Conservation (phyloP, 2,329 filamentous ascomycete genomes). For the Sporothrix variecibatus region DNA sequence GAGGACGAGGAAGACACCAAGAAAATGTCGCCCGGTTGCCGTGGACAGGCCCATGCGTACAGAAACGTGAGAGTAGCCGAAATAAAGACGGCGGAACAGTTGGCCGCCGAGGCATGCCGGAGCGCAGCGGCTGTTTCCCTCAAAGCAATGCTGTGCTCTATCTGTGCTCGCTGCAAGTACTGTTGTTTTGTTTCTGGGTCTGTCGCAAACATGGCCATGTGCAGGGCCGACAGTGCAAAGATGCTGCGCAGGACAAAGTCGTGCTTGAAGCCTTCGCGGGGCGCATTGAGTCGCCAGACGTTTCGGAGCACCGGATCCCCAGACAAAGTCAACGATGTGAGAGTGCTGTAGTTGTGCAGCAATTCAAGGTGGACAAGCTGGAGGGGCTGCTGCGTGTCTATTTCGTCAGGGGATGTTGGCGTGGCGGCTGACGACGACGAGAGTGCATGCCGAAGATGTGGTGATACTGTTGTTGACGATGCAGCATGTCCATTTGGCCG, state of each 20-base stretch:
- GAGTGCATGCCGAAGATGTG: background rate
- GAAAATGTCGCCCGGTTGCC: conserved; percentile 7
- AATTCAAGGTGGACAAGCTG: conserved; percentile 48
- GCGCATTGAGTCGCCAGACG: conserved; percentile 51
- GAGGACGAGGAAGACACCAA: background rate
- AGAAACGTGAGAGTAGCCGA: conserved; percentile 17
- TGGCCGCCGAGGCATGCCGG: background rate
- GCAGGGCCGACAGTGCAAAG: conserved; percentile 52
- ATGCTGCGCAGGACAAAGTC: conserved; percentile 53
- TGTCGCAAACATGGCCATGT: conserved; percentile 43
- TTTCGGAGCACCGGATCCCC: conserved; percentile 44
- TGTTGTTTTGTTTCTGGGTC: conserved; percentile 39
- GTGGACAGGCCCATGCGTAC: conserved; percentile 6
- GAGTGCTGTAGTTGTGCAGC: conserved; percentile 54
- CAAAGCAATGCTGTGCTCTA: conserved; percentile 32
- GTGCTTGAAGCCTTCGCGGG: conserved; percentile 49
- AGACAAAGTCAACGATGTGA: conserved; percentile 51
- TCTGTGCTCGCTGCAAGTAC: background rate
- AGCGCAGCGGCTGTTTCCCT: background rate
- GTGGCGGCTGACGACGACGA: background rate
- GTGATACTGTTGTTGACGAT: background rate
- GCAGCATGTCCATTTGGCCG: background rate
- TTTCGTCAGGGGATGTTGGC: background rate
- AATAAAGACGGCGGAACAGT: conserved; percentile 36
- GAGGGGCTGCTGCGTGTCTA: background rate